Evolutionary conservation across 2,329 filamentous ascomycete species (phyloP), one percentile per base, ranked within the genome.

Genomic region (Pseudopyricularia cyperi): DNA sequence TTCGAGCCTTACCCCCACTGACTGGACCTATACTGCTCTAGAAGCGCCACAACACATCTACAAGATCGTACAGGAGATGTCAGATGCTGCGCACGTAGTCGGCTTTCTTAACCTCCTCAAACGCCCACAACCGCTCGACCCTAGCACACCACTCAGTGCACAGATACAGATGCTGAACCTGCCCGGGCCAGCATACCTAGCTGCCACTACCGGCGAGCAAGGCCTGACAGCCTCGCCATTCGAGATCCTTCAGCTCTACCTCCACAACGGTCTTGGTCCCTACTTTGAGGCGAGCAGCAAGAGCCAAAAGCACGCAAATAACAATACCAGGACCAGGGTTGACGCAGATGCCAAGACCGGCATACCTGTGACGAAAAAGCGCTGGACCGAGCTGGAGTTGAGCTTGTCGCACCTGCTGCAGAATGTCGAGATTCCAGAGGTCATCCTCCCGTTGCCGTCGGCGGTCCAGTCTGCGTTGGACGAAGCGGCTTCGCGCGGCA

Each of bases 221-320:
- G 83, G 83, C 54, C 77, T 83, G 53, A 75, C 83, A 26, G 74
- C 84, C 52, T 94, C 90, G 46, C 89, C 91, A 3, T 96, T 89
- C 69, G 91, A 97, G 69, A 85, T 91, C 60, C 75, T 98, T 56
- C 89, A 96, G 70, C 89, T 91, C 54, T 79, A 95, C 61, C 80
- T 99, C 58, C 90, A 95, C 68, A 85, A 89, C 65, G 89, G 87
- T 58, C 74, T 98, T 63, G 89, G 88, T 61, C 93, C 94, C 37
- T 97, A 96, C 69, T 98, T 98, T 65, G 91, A 99, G 73, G 91
- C 90, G 60, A 94, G 89, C 66, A 94, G 90, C 54, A 91, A 89
- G 70, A 85, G 77, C 57, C 84, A 89, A 61, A 85, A 89, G 63
- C 70, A 79, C 50, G 71, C 71, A 53, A 44, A 44, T 11, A 79